Base-by-base conservation (phyloP, 495 filamentous ascomycete species). In the Niebla homalea region DNA sequence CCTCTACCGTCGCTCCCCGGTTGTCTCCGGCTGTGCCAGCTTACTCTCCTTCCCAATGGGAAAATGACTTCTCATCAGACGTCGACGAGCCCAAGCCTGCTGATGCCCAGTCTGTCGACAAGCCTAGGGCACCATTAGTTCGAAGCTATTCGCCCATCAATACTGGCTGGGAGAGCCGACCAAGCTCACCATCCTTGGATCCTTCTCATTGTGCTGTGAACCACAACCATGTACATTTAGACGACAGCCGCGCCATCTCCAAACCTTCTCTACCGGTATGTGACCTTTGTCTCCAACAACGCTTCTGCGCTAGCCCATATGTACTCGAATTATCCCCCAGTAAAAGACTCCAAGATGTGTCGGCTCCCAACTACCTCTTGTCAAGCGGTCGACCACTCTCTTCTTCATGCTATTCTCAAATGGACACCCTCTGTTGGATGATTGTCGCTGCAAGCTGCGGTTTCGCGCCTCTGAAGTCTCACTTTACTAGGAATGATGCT, bases 241-340 rank as follows among this genome's bases (percentile, higher is more conserved):
- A 60, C 15, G 59, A 53, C 4, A 57, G 65, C 22, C 57, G 60
- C 14, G 65, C 69, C 40, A 39, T 5, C 16, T 32, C 56, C 40
- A 57, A 57, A 50, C 72, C 71, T 43, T 68, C 72, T 15, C 60
- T 77, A 36, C 73, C 73, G 8, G 73, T 76, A 59, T 60, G 71
- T 60, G 5, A 37, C 22, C 25, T 36, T 4, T 39, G 38, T 18
- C 11, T 19, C 6, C 29, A 12, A 32, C 5, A 11, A 32, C 7
- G 29, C 5, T 12, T 7, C 14, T 32, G 8, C 7, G 29, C 29
- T 12, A 2, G 29, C 29, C 29, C 29, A 32, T 11, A 32, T 32
- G 4, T 11, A 8, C 7, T 12, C 8, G 29, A 32, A n/a, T n/a
- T n/a, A n/a, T n/a, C n/a, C 29, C 29, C 29, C 4, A 11, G 8